These are phyloP conservation scores for Novymonas esmeraldas DNA, from an alignment of 208 protist species.

Conservation along the genomic window DNA sequence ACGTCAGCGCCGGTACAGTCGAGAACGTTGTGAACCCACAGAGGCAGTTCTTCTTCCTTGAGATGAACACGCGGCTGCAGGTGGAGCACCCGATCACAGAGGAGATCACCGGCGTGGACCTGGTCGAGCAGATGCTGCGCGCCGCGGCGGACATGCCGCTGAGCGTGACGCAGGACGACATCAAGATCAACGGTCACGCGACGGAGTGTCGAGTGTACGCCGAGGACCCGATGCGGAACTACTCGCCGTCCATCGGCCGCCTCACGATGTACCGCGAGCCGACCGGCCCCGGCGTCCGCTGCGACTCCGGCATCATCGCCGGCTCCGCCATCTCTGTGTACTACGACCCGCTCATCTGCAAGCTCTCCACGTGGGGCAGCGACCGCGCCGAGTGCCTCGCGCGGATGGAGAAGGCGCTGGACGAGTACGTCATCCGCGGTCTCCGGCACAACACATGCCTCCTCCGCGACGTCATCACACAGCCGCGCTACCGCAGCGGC, in stretches of 20 bases:
- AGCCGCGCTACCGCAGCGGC: constrained; percentile 68
- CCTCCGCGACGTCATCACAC: constrained; percentile 55
- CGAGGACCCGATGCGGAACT: constrained; percentile 92
- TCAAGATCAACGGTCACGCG: constrained; percentile 82
- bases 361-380: constrained; percentile 93
- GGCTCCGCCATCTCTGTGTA: constrained; percentile 90
- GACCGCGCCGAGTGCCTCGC: constrained; percentile 75
- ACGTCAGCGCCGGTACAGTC: constrained; percentile 97
- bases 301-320: constrained; percentile 87
- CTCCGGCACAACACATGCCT: constrained; percentile 91
- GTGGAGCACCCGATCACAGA: constrained; percentile 97
- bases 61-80: constrained; percentile 99
- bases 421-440: constrained; percentile 91
- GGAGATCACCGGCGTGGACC: constrained; percentile 90
- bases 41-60: constrained; percentile 97
- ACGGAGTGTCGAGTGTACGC: constrained; percentile 97
- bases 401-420: constrained; percentile 70
- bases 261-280: constrained; percentile 35
- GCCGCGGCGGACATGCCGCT: constrained; percentile 69
- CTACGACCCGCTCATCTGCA: constrained; percentile 99
- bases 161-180: constrained; percentile 78
- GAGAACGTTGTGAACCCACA: constrained; percentile 98
- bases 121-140: constrained; percentile 96
- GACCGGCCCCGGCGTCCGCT: constrained; percentile 44
- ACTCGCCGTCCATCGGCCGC: constrained; percentile 80